These are phyloP conservation scores for Annona squamosa DNA, from an alignment of 164 flowering plant species.

Conservation along the genomic window DNA sequence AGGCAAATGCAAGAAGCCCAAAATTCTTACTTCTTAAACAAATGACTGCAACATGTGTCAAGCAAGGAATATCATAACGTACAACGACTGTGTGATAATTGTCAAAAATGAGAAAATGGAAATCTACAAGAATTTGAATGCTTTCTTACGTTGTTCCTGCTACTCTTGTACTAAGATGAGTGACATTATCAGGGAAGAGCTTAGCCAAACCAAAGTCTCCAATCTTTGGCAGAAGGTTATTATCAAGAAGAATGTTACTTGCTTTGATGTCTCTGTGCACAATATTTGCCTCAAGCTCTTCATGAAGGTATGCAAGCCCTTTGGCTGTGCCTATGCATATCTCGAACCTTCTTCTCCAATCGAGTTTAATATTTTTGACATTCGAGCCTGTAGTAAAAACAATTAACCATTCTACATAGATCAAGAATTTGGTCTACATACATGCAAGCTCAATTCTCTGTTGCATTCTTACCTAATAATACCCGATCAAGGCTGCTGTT, in stretches of 20 bases:
- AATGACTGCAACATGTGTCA: background rate
- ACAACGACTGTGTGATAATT: background rate
- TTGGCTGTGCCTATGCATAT: constrained; percentile 73
- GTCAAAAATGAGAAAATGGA: constrained; percentile 1
- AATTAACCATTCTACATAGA: background rate
- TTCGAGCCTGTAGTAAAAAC: constrained; percentile 35
- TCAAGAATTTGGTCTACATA: background rate
- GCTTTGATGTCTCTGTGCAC: constrained; percentile 95
- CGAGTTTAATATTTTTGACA: constrained; percentile 29
- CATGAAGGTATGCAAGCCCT: constrained; percentile 77
- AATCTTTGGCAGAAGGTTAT: constrained; percentile 64
- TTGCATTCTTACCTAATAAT: constrained; percentile 36
- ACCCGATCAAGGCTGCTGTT: constrained; percentile 68
- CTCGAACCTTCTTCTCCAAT: constrained; percentile 61
- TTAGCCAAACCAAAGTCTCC: constrained; percentile 97
- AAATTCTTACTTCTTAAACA: background rate
- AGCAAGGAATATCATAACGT: background rate
- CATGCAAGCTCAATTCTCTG: background rate
- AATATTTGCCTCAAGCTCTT: constrained; percentile 74
- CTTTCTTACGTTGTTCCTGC: constrained; percentile 84
- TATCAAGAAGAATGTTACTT: constrained; percentile 79
- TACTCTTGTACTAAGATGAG: constrained; percentile 89
- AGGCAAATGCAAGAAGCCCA: background rate
- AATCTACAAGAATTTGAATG: background rate
- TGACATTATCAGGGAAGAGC: constrained; percentile 82